Conservation (phyloP, 2,329 filamentous ascomycete genomes). For the Aulographum hederae region DNA sequence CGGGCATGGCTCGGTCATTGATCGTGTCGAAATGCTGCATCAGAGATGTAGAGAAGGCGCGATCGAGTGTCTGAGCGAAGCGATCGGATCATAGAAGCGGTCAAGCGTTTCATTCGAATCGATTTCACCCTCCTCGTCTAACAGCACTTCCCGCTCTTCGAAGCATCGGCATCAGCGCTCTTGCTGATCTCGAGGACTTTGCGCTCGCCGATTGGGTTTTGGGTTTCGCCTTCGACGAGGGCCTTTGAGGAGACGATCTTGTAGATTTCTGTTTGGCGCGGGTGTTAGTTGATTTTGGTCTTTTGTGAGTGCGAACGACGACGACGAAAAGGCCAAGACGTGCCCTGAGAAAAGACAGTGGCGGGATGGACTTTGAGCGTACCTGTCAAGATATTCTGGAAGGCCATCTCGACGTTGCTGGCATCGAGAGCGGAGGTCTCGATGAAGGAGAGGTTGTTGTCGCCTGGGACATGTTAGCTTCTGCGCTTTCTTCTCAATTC, state of each 20-base stretch:
- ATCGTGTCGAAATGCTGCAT: no score
- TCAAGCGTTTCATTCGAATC: no score
- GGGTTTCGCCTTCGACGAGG: constrained; percentile 72
- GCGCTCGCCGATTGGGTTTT: constrained; percentile 62
- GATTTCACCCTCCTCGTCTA: constrained; percentile 35
- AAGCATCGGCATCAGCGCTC: constrained; percentile 59
- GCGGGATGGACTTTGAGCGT: constrained; percentile 15
- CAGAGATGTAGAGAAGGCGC: no score
- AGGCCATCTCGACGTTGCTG: constrained; percentile 96
- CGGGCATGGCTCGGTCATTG: no score
- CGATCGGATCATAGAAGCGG: no score
- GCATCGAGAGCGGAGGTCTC: constrained; percentile 97
- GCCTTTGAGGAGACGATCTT: constrained; percentile 97
- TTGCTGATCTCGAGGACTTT: constrained; percentile 74
- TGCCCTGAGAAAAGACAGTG: neutral
- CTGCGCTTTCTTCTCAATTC: neutral
- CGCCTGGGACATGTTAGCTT: no score
- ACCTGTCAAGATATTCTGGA: constrained; percentile 99
- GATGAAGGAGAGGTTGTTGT: constrained; percentile 97
- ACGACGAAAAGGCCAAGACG: constrained; percentile 2
- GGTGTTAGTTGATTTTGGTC: no score
- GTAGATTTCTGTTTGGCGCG: constrained; percentile 98
- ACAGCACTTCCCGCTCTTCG: constrained; percentile 73
- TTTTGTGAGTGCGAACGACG: constrained; percentile 3
- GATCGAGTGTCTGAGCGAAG: no score